Base-by-base conservation (phyloP, 495 filamentous ascomycete species). In the Rhypophila decipiens region DNA sequence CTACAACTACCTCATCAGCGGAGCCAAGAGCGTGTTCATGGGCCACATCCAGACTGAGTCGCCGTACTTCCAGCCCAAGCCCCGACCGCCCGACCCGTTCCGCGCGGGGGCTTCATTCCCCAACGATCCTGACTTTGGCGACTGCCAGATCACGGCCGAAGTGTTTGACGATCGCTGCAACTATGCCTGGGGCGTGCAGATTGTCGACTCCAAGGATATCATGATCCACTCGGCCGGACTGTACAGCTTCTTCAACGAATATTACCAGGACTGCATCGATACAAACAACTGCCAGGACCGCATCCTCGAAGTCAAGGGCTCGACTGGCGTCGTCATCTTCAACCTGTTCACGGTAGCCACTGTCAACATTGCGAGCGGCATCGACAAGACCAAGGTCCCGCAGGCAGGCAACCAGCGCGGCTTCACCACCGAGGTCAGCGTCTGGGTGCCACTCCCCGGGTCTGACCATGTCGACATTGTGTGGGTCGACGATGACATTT, bases 31-130 rank as follows among this genome's bases (percentile, higher is more conserved):
- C 59, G 85, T 68, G 82, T 89, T 71, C 19, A 39, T 88, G 24
- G 83, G 77, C 5, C 65, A 86, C 39, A 88, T 93, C 48, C 90
- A 96, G 64, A 82, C 86, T 8, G 90, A 95, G 65, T 90, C 88
- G 2, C 84, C 89, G n/a, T 95, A 96, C 70, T 88, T 81, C 70
- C 87, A 91, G 67, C 73, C 77, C 51, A 90, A 91, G 68, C 89
- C 90, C 1, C 71, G 75, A 47, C 77, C 87, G 2, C 69, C 83
- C 10, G 69, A 65, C 10, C 82, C 85, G 9, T 87, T 34, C n/a
- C 12, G 83, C 67, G 74, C 74, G 0, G 64, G 76, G 11, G 76
- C 83, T 40, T 33, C 68, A 33, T 69, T 69, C 8, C 89, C 72
- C 66, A 73, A 72, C 44, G 90, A 95, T 57, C 90, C 90, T 0